Percentiles rank a stretch among this genome's conserved stretches.
Evolutionary conservation across 176 grass and related monocot species (phyloP).

Genomic region (Oryza glaberrima): DNA sequence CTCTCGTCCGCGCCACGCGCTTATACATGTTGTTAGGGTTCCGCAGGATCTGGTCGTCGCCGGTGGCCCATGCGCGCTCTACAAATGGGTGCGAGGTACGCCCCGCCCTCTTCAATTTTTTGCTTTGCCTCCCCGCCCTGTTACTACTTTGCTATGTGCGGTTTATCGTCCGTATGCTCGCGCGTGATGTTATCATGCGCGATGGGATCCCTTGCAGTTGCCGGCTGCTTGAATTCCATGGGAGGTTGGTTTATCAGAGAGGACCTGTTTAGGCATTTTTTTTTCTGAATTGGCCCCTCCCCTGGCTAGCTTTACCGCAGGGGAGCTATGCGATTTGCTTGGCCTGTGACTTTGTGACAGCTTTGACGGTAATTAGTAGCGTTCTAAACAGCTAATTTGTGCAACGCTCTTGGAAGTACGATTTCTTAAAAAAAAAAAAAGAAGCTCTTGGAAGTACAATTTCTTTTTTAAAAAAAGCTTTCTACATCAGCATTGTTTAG

Average conservation of each 20-base stretch:
- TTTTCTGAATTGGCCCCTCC: neutral
- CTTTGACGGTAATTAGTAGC: no score
- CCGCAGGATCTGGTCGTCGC: conserved; percentile 70
- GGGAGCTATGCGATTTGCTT: neutral
- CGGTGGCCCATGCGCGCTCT: conserved; percentile 79
- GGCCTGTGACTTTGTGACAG: no score
- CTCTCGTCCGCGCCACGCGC: neutral
- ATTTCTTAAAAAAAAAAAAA: no score
- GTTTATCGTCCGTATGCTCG: neutral
- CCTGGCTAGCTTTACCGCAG: neutral
- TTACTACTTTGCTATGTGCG: neutral
- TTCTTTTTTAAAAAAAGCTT: no score
- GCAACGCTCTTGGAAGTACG: no score
- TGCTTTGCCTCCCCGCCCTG: neutral
- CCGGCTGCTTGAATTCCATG: conserved; percentile 9
- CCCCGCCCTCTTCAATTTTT: neutral
- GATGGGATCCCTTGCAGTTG: neutral
- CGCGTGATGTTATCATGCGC: neutral
- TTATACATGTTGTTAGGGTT: conserved; percentile 52
- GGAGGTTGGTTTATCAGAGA: conserved; percentile 3
- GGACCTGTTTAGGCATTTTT: neutral
- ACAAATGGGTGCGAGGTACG: conserved; percentile 93
- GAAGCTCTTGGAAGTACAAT: no score
- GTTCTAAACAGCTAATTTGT: no score
- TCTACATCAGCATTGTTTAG: no score